Conservation (phyloP, 2,329 filamentous ascomycete species). For the Aspergillus texensis region DNA sequence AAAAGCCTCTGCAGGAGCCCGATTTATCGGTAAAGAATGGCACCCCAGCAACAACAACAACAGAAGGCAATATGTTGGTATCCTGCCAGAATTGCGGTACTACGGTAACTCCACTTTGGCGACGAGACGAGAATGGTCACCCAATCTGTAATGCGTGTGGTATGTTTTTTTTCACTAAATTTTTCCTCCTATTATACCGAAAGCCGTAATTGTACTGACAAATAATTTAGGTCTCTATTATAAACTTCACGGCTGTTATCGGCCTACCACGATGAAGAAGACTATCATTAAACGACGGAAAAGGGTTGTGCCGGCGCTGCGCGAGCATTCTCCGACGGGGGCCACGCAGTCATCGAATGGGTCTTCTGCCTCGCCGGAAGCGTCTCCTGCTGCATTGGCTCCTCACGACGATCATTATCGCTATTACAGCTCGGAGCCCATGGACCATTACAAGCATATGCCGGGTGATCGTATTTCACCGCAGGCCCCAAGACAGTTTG, state of each 20-base stretch:
- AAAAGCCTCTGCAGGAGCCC: constrained; percentile 24
- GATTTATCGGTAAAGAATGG: constrained; percentile 28
- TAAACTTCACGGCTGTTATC: constrained; percentile 90
- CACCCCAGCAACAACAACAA: constrained; percentile 24
- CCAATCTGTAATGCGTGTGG: constrained; percentile 99
- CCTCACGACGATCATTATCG: constrained; percentile 37
- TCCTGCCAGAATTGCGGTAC: constrained; percentile 97
- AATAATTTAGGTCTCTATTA: constrained; percentile 77
- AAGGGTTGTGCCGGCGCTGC: constrained; percentile 80
- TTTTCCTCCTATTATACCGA: background rate
- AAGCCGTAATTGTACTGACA: background rate
- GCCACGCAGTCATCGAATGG: constrained; percentile 44
- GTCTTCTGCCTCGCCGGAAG: constrained; percentile 47
- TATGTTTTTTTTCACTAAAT: constrained; percentile 52
- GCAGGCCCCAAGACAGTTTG: constrained; percentile 38
- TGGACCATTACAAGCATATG: constrained; percentile 48
- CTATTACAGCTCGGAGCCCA: constrained; percentile 37
- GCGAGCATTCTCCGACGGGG: constrained; percentile 48
- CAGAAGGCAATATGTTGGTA: constrained; percentile 63
- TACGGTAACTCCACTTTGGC: constrained; percentile 94
- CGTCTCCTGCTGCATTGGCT: constrained; percentile 37
- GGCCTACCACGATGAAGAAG: constrained; percentile 98
- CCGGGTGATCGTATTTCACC: constrained; percentile 44
- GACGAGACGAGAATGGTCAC: constrained; percentile 89
- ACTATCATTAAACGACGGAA: constrained; percentile 94